Evolutionary conservation across 2,329 filamentous ascomycete genomes (phyloP).

Genomic region (Conoideocrella luteorostrata): DNA sequence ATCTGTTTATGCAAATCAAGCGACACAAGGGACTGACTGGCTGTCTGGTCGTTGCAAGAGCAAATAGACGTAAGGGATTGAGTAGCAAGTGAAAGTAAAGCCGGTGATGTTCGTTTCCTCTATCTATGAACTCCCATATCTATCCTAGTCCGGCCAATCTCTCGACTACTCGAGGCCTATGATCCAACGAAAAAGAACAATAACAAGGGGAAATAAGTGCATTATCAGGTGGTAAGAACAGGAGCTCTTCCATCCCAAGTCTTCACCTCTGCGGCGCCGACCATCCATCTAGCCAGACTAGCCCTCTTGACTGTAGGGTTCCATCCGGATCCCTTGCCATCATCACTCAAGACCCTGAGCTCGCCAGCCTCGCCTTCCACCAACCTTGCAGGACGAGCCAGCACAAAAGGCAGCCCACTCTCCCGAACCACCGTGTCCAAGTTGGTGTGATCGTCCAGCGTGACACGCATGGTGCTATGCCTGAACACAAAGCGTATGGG

Average conservation of each 20-base stretch:
- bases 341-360: slow-evolving; percentile 33
- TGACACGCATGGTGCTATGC: slow-evolving; percentile 36
- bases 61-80: too few relatives aligned
- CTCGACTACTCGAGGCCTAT: too few relatives aligned
- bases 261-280: slow-evolving; percentile 33
- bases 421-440: slow-evolving; percentile 35
- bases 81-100: too few relatives aligned
- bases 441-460: slow-evolving; percentile 40
- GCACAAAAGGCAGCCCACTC: slow-evolving; percentile 25
- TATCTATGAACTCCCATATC: too few relatives aligned
- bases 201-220: too few relatives aligned
- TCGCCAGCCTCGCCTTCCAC: slow-evolving; percentile 29
- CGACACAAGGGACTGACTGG: too few relatives aligned
- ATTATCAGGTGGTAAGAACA: slow-evolving; percentile 38
- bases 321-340: slow-evolving; percentile 35
- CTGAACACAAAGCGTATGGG: slow-evolving; percentile 38
- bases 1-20: too few relatives aligned
- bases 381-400: slow-evolving; percentile 39
- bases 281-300: slow-evolving; percentile 39
- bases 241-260: slow-evolving; percentile 38
- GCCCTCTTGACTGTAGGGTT: slow-evolving; percentile 29
- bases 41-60: too few relatives aligned
- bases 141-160: too few relatives aligned
- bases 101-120: too few relatives aligned
- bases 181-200: too few relatives aligned